These are phyloP conservation scores for Emmonsia crescens DNA, from an alignment of 2,329 filamentous ascomycete genomes.

Conservation along the genomic window DNA sequence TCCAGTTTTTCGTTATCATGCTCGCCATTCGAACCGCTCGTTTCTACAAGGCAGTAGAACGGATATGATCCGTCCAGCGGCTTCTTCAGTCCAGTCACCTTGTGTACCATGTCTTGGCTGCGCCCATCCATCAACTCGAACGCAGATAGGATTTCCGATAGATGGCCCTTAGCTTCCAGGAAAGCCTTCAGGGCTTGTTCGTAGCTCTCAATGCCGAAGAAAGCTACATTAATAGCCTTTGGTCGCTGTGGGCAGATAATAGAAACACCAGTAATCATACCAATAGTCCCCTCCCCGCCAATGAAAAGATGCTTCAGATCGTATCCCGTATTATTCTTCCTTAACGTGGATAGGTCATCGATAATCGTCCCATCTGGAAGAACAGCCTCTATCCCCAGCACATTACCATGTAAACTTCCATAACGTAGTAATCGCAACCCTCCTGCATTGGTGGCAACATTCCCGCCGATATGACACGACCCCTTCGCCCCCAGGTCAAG, in stretches of 20 bases:
- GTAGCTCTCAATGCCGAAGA: slow-evolving; percentile 82
- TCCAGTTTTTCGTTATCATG: slow-evolving; percentile 91
- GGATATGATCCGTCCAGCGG: slow-evolving; percentile 76
- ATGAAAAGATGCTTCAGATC: slow-evolving; percentile 96
- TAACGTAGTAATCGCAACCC: slow-evolving; percentile 83
- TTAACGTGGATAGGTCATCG: slow-evolving; percentile 73
- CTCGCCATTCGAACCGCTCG: slow-evolving; percentile 84
- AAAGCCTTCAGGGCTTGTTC: slow-evolving; percentile 82
- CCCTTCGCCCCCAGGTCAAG: slow-evolving; percentile 96
- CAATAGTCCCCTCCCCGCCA: slow-evolving; percentile 87
- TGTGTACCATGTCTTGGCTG: slow-evolving; percentile 66
- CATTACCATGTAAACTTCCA: slow-evolving; percentile 85
- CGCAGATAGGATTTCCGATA: slow-evolving; percentile 90
- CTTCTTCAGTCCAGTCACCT: slow-evolving; percentile 62
- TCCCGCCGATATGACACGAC: slow-evolving; percentile 91
- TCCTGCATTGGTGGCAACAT: slow-evolving; percentile 90
- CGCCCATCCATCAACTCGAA: slow-evolving; percentile 94
- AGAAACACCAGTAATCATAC: slow-evolving; percentile 82
- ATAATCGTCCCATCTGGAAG: slow-evolving; percentile 87
- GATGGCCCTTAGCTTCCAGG: slow-evolving; percentile 74
- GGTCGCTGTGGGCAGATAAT: slow-evolving; percentile 82
- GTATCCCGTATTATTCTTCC: slow-evolving; percentile 99
- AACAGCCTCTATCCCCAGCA: slow-evolving; percentile 86
- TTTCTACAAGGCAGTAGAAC: slow-evolving; percentile 96
- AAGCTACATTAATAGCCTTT: slow-evolving; percentile 84